Evolutionary conservation across 805 yeast species (phyloP), one percentile per base, ranked within the genome.

Genomic region (Teunomyces lycoperdinae): DNA sequence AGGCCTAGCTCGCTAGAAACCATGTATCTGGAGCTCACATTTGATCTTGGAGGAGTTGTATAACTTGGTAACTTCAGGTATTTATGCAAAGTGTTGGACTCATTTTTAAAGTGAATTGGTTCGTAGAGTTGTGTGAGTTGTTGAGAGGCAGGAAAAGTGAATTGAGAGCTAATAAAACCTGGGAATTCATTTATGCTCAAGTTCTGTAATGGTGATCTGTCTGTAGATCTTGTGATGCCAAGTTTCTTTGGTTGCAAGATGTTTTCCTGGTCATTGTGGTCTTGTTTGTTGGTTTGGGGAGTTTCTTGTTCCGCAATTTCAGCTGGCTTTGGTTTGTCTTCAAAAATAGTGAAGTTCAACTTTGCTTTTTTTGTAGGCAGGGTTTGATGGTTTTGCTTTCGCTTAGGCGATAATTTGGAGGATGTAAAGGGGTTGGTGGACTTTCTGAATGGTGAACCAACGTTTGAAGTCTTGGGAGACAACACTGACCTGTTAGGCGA

Each of bases 201-300:
- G 33, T 58, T 60, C 13, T 57, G 53, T 52, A 70, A 61, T 2
- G 72, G 69, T 11, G 24, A 36, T 51, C 75, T 58, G 29, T 45
- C 49, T 34, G 47, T 40, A 31, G 56, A 54, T 6, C 38, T 31
- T 47, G 49, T 29, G 39, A 32, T 34, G 9, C 39, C 24, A 34
- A 33, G 31, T 41, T 44, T 35, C 49, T 53, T 42, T 8, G 74
- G 73, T 53, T 66, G 73, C 50, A 70, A 58, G 40, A 70, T 62
- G 52, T 73, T 73, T 50, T 73, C 77, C 58, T 73, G 75, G 52
- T 73, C 75, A 46, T 61, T 60, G 50, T 66, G 64, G 49, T 60
- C 60, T 24, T 47, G 55, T 35, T 51, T 56, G 50, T 61, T 63
- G 34, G 54, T 46, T 26, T 29, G 26, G 13, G 51, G 45, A 11